These are phyloP conservation scores for Aleurites moluccanus DNA, from an alignment of 441 rosid genomes.

Conservation along the genomic window DNA sequence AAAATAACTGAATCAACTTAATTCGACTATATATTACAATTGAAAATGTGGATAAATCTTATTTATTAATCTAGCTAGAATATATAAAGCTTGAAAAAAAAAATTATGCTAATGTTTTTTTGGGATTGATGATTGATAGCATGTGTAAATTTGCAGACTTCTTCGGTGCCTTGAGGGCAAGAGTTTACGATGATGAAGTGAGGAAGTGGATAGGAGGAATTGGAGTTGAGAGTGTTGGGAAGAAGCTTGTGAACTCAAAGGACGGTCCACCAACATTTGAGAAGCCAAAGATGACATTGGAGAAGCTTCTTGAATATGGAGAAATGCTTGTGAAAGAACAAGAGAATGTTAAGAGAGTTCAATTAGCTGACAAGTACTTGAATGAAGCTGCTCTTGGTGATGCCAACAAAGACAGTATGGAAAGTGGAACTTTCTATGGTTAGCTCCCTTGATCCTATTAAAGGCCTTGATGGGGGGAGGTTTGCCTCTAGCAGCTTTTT, in stretches of 20 bases:
- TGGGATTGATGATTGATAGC: background rate
- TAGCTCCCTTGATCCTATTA: conserved; percentile 41
- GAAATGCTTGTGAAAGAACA: conserved; percentile 89
- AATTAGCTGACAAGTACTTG: conserved; percentile 87
- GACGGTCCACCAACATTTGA: conserved; percentile 80
- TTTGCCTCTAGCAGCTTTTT: background rate
- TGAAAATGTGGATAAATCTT: too few species aligned
- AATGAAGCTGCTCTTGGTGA: conserved; percentile 89
- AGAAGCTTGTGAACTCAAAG: conserved; percentile 86
- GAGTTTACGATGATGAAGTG: conserved; percentile 98
- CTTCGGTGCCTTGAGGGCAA: conserved; percentile 93
- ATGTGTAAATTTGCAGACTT: conserved; percentile 47
- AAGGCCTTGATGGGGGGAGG: conserved; percentile 34
- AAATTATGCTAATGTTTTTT: background rate
- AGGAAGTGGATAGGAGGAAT: conserved; percentile 70
- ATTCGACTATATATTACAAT: too few species aligned
- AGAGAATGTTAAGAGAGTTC: conserved; percentile 97
- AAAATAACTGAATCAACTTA: too few species aligned
- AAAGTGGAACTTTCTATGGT: conserved; percentile 75
- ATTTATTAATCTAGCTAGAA: too few species aligned
- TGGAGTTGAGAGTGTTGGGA: conserved; percentile 70
- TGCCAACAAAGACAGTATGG: conserved; percentile 71
- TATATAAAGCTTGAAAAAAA: too few species aligned
- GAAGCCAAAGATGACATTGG: conserved; percentile 71
- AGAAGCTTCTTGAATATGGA: conserved; percentile 83